Base-by-base conservation (phyloP, 257 asterid genomes). In the Agastache rugosa region DNA sequence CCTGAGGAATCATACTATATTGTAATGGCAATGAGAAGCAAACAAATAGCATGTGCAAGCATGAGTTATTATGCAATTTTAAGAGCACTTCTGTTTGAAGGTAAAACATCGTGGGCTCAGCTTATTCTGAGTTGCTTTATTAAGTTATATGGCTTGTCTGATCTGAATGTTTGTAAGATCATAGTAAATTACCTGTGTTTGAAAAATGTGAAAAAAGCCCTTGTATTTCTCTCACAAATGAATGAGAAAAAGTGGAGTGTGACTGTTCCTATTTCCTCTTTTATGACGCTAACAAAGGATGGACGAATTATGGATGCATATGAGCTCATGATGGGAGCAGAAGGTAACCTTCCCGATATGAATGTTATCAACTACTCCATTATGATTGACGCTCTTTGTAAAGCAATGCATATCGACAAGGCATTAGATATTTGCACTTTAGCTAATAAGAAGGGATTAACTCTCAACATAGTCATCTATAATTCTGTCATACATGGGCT, bases 401-500 rank as follows among this genome's bases (percentile, higher is more conserved):
- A 85, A 86, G 83, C 73, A 75, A 83, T 88, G 78, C 83, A 81
- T 54, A 67, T 90, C 9, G 75, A 55, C 51, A 81, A 81, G 78
- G 96, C 99, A 3, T 80, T 94, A 74, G 75, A 89, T 79, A 83
- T 94, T 23, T 90, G 97, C 82, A 50, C 59, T 67, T 70, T 83
- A 73, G 88, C 90, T 48, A 83, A 68, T 75, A 84, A 74, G 65
- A 86, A 78, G 35, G 92, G 90, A 55, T 51, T 85, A 71, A 27
- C 84, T 67, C 90, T 88, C 76, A 87, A 79, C 73, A 85, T 85
- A 74, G 81, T 83, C 60, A 75, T 90, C 45, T 94, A 90, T 50
- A 90, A 94, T 78, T 77, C 92, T 12, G 87, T 94, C 48, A 84
- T 94, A 58, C 81, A 84, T 27, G 99, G 95, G 56, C 82, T 94